phyloP scores from a whole-genome alignment of 2,329 filamentous ascomycete species.

The Emmonsiellopsis sp. region DNA sequence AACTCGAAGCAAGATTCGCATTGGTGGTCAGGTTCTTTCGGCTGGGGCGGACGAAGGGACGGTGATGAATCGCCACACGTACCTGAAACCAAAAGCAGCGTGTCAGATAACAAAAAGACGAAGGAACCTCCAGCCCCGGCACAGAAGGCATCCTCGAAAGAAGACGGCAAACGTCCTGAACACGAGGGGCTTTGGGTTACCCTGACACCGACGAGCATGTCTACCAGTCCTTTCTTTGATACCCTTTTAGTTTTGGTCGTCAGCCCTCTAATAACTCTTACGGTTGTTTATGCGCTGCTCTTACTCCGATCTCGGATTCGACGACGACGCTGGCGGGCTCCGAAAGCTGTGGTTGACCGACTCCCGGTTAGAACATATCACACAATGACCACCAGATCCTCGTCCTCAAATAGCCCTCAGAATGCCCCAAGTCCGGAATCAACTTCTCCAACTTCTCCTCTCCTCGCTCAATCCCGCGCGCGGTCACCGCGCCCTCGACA shows the following conservation, averaged over 20 bases:
- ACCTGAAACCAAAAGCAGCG: neutral
- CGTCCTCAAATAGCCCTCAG: slow-evolving; percentile 46
- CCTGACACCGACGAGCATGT: slow-evolving; percentile 77
- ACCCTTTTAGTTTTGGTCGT: slow-evolving; percentile 94
- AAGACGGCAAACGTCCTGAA: slow-evolving; percentile 33
- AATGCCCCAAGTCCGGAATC: slow-evolving; percentile 53
- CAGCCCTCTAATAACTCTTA: slow-evolving; percentile 84
- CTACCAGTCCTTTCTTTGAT: slow-evolving; percentile 88
- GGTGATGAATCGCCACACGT: neutral
- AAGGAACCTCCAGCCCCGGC: slow-evolving; percentile 7
- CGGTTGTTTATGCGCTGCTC: slow-evolving; percentile 82
- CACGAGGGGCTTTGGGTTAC: slow-evolving; percentile 93
- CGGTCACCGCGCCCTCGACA: slow-evolving; percentile 24
- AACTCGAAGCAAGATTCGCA: slow-evolving; percentile 13
- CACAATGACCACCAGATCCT: slow-evolving; percentile 60
- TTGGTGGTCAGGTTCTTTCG: slow-evolving; percentile 30
- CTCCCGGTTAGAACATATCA: slow-evolving; percentile 95
- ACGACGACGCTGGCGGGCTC: slow-evolving; percentile 86
- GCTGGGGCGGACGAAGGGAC: slow-evolving; percentile 16
- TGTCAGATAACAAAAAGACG: slow-evolving; percentile 11
- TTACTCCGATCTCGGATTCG: slow-evolving; percentile 82
- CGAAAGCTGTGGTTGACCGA: slow-evolving; percentile 88
- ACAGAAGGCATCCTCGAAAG: slow-evolving; percentile 3
- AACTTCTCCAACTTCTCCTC: slow-evolving; percentile 67
- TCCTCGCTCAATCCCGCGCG: slow-evolving; percentile 45